Conservation (phyloP, 345 rosid species). For the Salix udensis region DNA sequence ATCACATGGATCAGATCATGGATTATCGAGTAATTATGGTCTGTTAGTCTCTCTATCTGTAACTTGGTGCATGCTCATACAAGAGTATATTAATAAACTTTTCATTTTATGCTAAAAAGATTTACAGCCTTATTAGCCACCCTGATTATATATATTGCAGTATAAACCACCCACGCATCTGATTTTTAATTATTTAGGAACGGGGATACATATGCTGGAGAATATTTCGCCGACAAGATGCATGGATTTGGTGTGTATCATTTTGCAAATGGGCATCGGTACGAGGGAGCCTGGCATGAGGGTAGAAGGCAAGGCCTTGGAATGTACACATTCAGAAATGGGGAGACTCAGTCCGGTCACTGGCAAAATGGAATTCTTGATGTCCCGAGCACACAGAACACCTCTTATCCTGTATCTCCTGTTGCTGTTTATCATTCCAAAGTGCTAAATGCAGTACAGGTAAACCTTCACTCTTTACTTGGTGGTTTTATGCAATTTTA, state of each 20-base stretch:
- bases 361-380: conserved; percentile 90
- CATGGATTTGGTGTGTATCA: conserved; percentile 88
- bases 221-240: conserved; percentile 96
- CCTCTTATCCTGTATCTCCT: conserved; percentile 53
- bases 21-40: background rate
- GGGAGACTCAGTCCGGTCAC: conserved; percentile 93
- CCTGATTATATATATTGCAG: background rate
- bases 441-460: conserved; percentile 90
- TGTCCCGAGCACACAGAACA: conserved; percentile 76
- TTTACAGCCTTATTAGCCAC: background rate
- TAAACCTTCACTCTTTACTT: conserved; percentile 6
- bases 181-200: conserved; percentile 42
- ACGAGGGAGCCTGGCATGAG: conserved; percentile 99
- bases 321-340: conserved; percentile 89
- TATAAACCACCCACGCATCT: background rate
- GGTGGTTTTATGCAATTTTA: background rate
- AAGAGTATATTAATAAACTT: background rate
- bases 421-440: conserved; percentile 82
- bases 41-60: background rate
- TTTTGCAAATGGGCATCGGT: conserved; percentile 85
- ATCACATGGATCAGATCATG: background rate
- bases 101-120: background rate
- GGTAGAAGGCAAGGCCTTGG: conserved; percentile 97
- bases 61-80: background rate
- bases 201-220: conserved; percentile 90